Evolutionary conservation across 768 basidiomycete genomes (phyloP).

Genomic region (Auriscalpium vulgare): DNA sequence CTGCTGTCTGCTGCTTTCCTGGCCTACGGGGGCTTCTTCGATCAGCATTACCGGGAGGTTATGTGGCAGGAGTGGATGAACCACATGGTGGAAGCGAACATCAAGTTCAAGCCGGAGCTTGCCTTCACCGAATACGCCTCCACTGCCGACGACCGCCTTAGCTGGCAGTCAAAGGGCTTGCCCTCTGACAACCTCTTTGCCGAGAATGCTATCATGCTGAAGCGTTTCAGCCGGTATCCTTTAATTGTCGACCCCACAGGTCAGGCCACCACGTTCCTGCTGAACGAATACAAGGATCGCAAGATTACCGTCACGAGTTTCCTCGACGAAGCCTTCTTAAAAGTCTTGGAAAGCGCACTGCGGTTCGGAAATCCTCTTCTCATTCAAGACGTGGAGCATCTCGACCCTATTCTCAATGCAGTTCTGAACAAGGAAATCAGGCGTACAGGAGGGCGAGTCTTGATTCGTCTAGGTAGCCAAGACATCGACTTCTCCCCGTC

Average conservation of each 20-base stretch:
- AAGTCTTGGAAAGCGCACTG: constrained; percentile 95
- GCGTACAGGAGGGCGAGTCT: constrained; percentile 92
- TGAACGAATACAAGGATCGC: constrained; percentile 91
- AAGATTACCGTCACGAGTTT: constrained; percentile 99
- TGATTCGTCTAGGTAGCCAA: constrained; percentile 93
- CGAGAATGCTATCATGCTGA: constrained; percentile 99
- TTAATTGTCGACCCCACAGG: constrained; percentile 97
- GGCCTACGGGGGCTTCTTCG: constrained; percentile 97
- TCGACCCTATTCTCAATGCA: constrained; percentile 95
- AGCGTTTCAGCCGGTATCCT: constrained; percentile 95
- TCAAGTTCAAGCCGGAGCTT: constrained; percentile 89
- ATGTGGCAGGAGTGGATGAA: constrained; percentile 96
- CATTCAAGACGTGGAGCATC: constrained; percentile 95
- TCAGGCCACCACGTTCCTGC: constrained; percentile 89
- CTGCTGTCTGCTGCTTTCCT: constrained; percentile 92
- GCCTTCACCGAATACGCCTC: constrained; percentile 94
- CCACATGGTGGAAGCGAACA: constrained; percentile 81
- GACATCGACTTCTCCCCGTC: constrained; percentile 99
- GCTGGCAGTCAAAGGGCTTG: constrained; percentile 93
- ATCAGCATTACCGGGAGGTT: constrained; percentile 93
- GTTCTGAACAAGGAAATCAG: constrained; percentile 96
- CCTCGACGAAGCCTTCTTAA: constrained; percentile 97
- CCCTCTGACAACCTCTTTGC: constrained; percentile 93
- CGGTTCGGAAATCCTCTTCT: constrained; percentile 97
- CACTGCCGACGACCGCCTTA: constrained; percentile 90